These are phyloP conservation scores for Paramecium sonneborni DNA, from an alignment of 73 alveolate species.

Conservation along the genomic window DNA sequence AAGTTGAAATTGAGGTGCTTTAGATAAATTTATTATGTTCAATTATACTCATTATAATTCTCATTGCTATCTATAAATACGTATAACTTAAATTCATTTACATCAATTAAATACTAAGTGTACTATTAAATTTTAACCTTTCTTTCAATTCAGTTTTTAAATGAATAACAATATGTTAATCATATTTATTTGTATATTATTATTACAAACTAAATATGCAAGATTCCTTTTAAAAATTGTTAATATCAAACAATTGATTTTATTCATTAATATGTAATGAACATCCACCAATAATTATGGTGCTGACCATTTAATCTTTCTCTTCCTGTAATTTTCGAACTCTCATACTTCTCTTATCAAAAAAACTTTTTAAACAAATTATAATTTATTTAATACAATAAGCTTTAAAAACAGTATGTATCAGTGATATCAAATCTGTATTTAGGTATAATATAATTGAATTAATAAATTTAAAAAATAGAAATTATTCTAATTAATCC, in stretches of 20 bases:
- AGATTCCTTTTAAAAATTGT: constrained; percentile 13
- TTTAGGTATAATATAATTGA: too few species aligned
- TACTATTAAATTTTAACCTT: constrained; percentile 26
- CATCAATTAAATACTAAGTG: not conserved
- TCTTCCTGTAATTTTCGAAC: constrained; percentile 1
- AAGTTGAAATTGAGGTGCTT: not conserved
- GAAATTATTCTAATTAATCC: not conserved
- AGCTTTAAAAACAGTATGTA: too few species aligned
- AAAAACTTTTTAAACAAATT: not conserved
- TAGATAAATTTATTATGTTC: not conserved
- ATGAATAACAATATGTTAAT: constrained; percentile 39
- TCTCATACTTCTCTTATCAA: not conserved
- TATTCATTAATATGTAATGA: not conserved
- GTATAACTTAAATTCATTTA: not conserved
- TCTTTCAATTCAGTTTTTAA: constrained; percentile 3
- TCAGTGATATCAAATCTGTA: too few species aligned
- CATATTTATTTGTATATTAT: not conserved
- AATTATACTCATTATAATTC: not conserved
- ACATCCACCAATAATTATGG: constrained; percentile 8
- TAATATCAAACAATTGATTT: not conserved
- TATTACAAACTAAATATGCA: constrained; percentile 17
- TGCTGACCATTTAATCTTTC: not conserved
- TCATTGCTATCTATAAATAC: not conserved
- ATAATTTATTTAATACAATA: not conserved
- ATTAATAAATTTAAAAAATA: not conserved